These are phyloP conservation scores for Kalmanozyma brasiliensis DNA, from an alignment of 1,284 basidiomycete genomes.

Conservation along the genomic window DNA sequence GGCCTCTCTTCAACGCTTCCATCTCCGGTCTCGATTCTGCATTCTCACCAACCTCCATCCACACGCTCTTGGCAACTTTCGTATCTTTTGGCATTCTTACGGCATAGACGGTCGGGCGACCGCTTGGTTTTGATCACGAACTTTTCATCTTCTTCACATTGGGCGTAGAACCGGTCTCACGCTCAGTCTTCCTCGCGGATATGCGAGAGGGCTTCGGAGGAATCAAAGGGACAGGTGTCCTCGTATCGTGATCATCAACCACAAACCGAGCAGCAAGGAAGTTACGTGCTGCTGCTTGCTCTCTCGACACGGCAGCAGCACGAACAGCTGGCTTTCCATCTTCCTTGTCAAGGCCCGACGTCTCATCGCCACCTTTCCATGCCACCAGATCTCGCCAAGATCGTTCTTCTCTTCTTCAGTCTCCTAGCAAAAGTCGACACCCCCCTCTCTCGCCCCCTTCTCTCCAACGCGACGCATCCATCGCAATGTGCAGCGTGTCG, in stretches of 20 bases:
- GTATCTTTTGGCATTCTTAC: conserved; percentile 20
- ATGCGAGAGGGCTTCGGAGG: conserved; percentile 57
- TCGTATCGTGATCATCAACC: conserved; percentile 26
- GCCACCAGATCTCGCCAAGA: conserved; percentile 21
- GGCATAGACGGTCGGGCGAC: conserved; percentile 36
- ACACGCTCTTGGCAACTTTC: conserved; percentile 27
- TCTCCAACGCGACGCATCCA: conserved; percentile 1
- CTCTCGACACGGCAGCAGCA: conserved; percentile 3
- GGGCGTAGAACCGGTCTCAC: conserved; percentile 20
- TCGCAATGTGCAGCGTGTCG: not conserved
- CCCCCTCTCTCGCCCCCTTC: not conserved
- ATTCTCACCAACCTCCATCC: conserved; percentile 11
- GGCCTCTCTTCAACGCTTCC: not conserved
- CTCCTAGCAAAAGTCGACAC: conserved; percentile 8
- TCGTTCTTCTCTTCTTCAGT: conserved; percentile 10
- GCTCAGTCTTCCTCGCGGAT: conserved; percentile 46
- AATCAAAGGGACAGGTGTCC: conserved; percentile 42
- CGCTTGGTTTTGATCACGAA: conserved; percentile 31
- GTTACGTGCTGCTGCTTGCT: conserved; percentile 19
- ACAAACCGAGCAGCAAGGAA: conserved; percentile 29
- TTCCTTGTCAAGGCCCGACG: conserved; percentile 37
- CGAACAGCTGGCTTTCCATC: conserved; percentile 1
- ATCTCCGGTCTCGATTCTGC: conserved; percentile 2
- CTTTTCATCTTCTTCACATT: conserved; percentile 7
- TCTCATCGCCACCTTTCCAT: conserved; percentile 17